Conservation (phyloP, 495 filamentous ascomycete genomes). For the Neurospora sp. region DNA sequence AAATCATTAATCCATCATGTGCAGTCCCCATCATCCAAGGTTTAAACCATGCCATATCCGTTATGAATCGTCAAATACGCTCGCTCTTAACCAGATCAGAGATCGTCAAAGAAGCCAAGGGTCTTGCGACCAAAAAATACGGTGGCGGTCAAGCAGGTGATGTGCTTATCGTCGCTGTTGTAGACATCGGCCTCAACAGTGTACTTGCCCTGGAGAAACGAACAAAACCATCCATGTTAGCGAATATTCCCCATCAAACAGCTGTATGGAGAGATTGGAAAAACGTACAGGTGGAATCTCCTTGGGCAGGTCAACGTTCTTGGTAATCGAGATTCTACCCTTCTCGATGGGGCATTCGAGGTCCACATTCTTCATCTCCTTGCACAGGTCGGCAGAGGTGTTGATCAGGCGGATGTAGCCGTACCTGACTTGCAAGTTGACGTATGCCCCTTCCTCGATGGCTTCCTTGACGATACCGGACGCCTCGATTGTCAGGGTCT, state of each 20-base stretch:
- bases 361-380: constrained; percentile 78
- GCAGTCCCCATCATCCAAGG: neutral
- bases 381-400: constrained; percentile 71
- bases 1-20: constrained; percentile 2
- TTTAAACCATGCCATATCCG: neutral
- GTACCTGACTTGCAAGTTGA: constrained; percentile 82
- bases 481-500: constrained; percentile 69
- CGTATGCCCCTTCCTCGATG: constrained; percentile 67
- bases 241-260: neutral
- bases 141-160: constrained; percentile 73
- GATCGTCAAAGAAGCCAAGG: constrained; percentile 12
- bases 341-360: constrained; percentile 77
- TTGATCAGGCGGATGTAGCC: constrained; percentile 82
- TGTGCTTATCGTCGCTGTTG: constrained; percentile 51
- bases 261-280: neutral
- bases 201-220: constrained; percentile 72
- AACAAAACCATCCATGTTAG: neutral
- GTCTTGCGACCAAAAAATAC: constrained; percentile 42
- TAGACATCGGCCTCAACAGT: constrained; percentile 78
- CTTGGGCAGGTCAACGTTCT: constrained; percentile 74
- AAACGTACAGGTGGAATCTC: constrained; percentile 78
- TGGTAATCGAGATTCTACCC: constrained; percentile 60
- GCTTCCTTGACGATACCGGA: constrained; percentile 55
- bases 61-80: neutral
- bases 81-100: constrained; percentile 5